A percentile compares a stretch with the other conserved stretches of the same genome.
Evolutionary conservation across 2,329 filamentous ascomycete genomes (phyloP).

Genomic region (Diaporthe humulicola): DNA sequence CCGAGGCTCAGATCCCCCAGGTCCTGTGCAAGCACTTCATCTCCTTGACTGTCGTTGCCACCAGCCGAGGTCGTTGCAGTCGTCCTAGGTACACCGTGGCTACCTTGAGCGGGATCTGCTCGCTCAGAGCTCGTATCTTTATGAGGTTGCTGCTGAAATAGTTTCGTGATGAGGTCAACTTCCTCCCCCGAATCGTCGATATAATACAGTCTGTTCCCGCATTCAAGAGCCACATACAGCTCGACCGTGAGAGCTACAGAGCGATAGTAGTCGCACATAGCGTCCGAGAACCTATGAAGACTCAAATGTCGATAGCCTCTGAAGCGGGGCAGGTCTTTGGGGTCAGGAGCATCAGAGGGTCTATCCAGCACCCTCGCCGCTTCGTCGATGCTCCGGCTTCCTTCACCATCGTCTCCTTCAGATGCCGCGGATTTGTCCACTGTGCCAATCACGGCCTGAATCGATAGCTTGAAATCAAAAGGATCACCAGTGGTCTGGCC

Average conservation of each 20-base stretch:
- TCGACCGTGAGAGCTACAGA: neutral
- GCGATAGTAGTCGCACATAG: neutral
- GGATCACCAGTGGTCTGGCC: neutral
- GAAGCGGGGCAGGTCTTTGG: neutral
- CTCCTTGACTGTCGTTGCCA: neutral
- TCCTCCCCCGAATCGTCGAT: neutral
- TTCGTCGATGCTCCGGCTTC: neutral
- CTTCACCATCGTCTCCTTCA: neutral
- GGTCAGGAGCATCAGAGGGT: neutral
- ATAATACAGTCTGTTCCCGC: neutral
- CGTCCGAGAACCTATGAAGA: slow-evolving; percentile 1
- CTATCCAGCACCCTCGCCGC: neutral
- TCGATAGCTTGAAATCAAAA: neutral
- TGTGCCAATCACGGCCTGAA: neutral
- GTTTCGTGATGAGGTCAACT: neutral
- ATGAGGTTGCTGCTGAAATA: neutral
- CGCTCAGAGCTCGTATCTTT: too few species aligned
- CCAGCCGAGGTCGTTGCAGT: neutral
- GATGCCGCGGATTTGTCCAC: neutral
- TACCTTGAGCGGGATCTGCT: neutral
- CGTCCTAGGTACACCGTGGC: neutral
- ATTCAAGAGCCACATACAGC: neutral
- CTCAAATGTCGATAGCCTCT: slow-evolving; percentile 6
- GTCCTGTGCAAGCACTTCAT: neutral
- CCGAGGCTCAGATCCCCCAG: neutral